Base-by-base conservation (phyloP, 768 basidiomycete genomes). In the Thelephora aurantiotincta region DNA sequence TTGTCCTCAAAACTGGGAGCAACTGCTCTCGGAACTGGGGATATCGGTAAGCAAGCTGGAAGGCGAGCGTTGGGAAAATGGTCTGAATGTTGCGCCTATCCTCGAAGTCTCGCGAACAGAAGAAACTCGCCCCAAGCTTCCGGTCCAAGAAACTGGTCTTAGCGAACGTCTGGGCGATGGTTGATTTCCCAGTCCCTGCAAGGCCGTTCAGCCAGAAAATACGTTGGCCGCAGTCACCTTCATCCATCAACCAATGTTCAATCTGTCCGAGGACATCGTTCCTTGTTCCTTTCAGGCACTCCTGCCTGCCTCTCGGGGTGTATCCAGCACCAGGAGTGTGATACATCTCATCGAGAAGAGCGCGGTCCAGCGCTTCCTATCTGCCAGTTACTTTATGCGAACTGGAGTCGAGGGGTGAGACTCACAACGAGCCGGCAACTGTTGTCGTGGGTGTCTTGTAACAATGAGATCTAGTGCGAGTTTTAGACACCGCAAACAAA, bases 111-210 rank as follows among this genome's bases (percentile, higher is more conserved):
- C 45, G 50, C 2, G 52, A 53, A 34, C 51, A 51, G 37, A 53
- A 53, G 49, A 53, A 53, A 30, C 46, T 53, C 3, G 52, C 52
- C 11, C 52, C 52, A 16, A 53, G 47, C 9, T 43, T 47, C 12
- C 22, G 30, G 4, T 47, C 42, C 18, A 43, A 23, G 23, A 47
- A 36, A 20, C 20, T 38, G 19, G 30, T 33, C 6, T 46, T 12
- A 16, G 45, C 45, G 20, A 50, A 33, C n/a, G 49, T 50, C 12
- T 46, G 42, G n/a, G 48, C 48, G 4, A 52, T 35, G 6, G 48
- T 52, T 6, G 51, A 42, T 33, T 52, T 52, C n/a, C 51, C 51
- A 13, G 44, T 51, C n/a, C 51, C 51, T 9, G 48, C 51, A 22
- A 50, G 22, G 14, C 51, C 48, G 35, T 50, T 52, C 30, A 52